Evolutionary conservation across 2,329 filamentous ascomycete genomes (phyloP).

Genomic region (Metarhizium humberi): DNA sequence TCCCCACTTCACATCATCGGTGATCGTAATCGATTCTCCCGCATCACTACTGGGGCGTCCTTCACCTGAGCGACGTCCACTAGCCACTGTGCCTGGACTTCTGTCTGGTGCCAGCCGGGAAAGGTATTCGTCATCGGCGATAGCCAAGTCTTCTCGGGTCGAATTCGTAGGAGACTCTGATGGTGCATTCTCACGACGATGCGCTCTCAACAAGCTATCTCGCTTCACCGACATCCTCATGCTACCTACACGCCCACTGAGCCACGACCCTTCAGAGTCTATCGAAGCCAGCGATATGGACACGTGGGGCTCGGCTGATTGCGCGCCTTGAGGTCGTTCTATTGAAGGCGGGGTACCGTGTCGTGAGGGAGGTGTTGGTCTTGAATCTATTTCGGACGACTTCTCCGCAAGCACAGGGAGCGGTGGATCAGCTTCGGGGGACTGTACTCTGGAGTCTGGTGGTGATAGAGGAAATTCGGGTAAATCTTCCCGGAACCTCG

Average conservation of each 20-base stretch:
- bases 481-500: slow-evolving; percentile 85
- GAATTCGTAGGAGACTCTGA: slow-evolving; percentile 31
- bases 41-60: slow-evolving; percentile 51
- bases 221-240: slow-evolving; percentile 37
- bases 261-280: slow-evolving; percentile 93
- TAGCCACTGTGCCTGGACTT: slow-evolving; percentile 15
- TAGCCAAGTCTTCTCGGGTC: slow-evolving; percentile 55
- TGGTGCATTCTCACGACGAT: slow-evolving; percentile 16
- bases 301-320: slow-evolving; percentile 52
- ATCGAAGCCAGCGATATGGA: slow-evolving; percentile 88
- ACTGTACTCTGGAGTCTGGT: slow-evolving; percentile 71
- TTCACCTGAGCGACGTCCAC: slow-evolving; percentile 37
- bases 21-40: slow-evolving; percentile 32
- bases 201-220: slow-evolving; percentile 25
- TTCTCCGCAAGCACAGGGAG: slow-evolving; percentile 23
- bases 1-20: slow-evolving; percentile 42
- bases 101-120: slow-evolving; percentile 32
- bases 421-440: slow-evolving; percentile 54
- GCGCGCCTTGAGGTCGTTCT: slow-evolving; percentile 24
- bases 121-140: slow-evolving; percentile 64
- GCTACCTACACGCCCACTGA: slow-evolving; percentile 62
- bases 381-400: slow-evolving; percentile 15
- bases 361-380: slow-evolving; percentile 19
- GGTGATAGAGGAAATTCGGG: slow-evolving; percentile 82
- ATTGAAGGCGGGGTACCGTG: slow-evolving; percentile 39